Percentiles rank a stretch among this genome's conserved stretches.
These are phyloP conservation scores for Incumbomyces delicatus DNA, from an alignment of 2,329 filamentous ascomycete species.

Conservation along the genomic window DNA sequence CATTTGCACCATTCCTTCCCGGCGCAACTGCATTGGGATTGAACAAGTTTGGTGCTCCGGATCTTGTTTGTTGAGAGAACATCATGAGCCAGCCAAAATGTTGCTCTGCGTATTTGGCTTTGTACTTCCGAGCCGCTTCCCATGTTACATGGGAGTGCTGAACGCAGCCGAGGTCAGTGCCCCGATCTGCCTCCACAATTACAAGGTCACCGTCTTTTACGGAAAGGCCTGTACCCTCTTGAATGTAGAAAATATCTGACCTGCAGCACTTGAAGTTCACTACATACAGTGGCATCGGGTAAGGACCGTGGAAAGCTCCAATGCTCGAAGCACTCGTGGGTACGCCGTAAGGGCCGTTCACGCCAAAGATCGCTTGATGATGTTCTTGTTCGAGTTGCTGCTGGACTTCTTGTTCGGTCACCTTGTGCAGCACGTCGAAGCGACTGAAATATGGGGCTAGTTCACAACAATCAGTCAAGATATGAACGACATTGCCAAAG, in stretches of 20 bases:
- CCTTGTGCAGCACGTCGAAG: slow-evolving; percentile 25
- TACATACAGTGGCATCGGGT: slow-evolving; percentile 68
- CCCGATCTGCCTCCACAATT: slow-evolving; percentile 93
- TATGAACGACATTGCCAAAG: too few species aligned
- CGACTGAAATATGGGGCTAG: slow-evolving; percentile 36
- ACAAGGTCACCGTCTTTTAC: slow-evolving; percentile 89
- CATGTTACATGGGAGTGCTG: slow-evolving; percentile 79
- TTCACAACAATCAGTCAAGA: slow-evolving; percentile 29
- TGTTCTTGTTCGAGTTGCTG: slow-evolving; percentile 10
- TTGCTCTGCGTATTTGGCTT: slow-evolving; percentile 85
- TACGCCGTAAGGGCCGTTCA: slow-evolving; percentile 3
- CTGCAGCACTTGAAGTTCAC: slow-evolving; percentile 95
- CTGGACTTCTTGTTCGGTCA: slow-evolving; percentile 32
- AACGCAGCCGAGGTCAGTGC: slow-evolving; percentile 89
- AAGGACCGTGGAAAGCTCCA: slow-evolving; percentile 23
- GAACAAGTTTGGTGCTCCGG: slow-evolving; percentile 32
- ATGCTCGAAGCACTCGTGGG: slow-evolving; percentile 9
- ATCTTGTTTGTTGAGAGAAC: slow-evolving; percentile 70
- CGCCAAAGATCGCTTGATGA: slow-evolving; percentile 7
- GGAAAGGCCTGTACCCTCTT: slow-evolving; percentile 84
- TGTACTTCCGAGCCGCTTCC: slow-evolving; percentile 76
- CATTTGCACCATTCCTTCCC: slow-evolving; percentile 57
- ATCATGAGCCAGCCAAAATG: slow-evolving; percentile 99
- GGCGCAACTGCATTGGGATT: slow-evolving; percentile 49
- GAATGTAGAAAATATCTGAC: slow-evolving; percentile 93